A percentile compares a stretch with the other conserved stretches of the same genome.
Conservation (phyloP, 495 filamentous ascomycete genomes). For the Penicillium pancosmium region DNA sequence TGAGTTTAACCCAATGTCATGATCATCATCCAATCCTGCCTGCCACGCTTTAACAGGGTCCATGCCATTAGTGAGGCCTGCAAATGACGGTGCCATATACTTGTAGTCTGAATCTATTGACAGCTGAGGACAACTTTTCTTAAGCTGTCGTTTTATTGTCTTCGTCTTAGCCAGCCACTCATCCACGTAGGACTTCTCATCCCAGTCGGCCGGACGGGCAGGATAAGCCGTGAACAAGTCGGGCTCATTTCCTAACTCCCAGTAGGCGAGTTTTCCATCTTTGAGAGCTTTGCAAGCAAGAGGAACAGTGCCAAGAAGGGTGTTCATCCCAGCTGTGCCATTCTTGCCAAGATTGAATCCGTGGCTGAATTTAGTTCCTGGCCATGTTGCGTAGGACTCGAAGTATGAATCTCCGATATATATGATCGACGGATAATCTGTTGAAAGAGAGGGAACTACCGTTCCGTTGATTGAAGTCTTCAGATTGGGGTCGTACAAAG, state of each 20-base stretch:
- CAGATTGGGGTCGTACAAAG: slow-evolving; percentile 59
- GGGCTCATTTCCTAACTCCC: slow-evolving; percentile 71
- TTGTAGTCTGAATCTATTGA: slow-evolving; percentile 42
- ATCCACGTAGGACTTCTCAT: slow-evolving; percentile 58
- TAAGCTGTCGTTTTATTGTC: slow-evolving; percentile 51
- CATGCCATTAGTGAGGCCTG: slow-evolving; percentile 55
- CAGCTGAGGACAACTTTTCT: slow-evolving; percentile 55
- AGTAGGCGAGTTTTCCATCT: slow-evolving; percentile 52
- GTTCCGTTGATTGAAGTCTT: slow-evolving; percentile 57
- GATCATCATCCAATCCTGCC: slow-evolving; percentile 52
- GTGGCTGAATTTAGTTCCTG: slow-evolving; percentile 58
- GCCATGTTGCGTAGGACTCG: slow-evolving; percentile 65
- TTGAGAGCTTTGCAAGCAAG: slow-evolving; percentile 62
- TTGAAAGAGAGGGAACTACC: slow-evolving; percentile 47
- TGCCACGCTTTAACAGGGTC: slow-evolving; percentile 54
- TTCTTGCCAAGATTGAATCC: slow-evolving; percentile 68
- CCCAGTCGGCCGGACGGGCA: slow-evolving; percentile 56
- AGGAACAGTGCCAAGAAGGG: slow-evolving; percentile 55
- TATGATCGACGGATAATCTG: slow-evolving; percentile 64
- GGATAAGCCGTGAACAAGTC: slow-evolving; percentile 61
- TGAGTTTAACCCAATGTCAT: slow-evolving; percentile 58
- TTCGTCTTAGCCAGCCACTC: slow-evolving; percentile 63
- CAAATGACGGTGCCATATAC: slow-evolving; percentile 65
- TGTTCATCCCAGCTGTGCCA: slow-evolving; percentile 51
- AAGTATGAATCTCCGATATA: slow-evolving; percentile 66